These are phyloP conservation scores for Suillus variegatus DNA, from an alignment of 768 basidiomycete species.

Conservation along the genomic window DNA sequence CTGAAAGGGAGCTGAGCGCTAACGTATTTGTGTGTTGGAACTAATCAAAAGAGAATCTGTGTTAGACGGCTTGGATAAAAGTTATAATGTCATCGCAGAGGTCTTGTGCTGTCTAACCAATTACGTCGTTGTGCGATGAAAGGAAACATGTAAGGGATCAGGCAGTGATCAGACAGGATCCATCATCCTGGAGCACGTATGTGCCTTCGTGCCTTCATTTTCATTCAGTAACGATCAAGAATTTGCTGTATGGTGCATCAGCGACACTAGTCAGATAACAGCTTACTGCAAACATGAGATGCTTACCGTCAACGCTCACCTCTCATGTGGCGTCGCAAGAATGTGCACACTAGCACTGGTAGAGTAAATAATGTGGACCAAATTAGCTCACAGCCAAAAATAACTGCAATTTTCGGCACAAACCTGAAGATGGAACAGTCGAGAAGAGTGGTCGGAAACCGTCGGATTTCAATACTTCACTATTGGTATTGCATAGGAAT, in stretches of 20 bases:
- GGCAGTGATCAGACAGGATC: background rate
- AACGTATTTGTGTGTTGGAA: background rate
- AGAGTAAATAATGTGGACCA: background rate
- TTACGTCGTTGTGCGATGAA: background rate
- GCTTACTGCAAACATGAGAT: background rate
- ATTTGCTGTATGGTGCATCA: background rate
- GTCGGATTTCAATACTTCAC: no score
- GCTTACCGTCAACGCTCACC: no score
- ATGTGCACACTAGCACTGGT: background rate
- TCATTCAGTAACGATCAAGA: background rate
- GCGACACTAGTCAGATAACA: background rate
- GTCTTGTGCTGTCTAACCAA: background rate
- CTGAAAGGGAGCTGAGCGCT: background rate
- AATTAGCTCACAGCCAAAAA: background rate
- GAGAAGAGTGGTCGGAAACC: background rate
- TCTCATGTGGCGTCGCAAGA: background rate
- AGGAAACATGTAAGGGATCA: background rate
- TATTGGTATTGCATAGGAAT: no score
- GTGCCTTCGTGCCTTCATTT: background rate
- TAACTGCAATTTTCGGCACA: background rate
- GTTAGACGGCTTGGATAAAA: background rate
- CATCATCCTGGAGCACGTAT: no score
- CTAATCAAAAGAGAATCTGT: background rate
- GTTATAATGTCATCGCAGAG: background rate
- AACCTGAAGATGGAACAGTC: background rate